Evolutionary conservation across 1,284 basidiomycete species (phyloP).

Genomic region (Leucoagaricus sp.): DNA sequence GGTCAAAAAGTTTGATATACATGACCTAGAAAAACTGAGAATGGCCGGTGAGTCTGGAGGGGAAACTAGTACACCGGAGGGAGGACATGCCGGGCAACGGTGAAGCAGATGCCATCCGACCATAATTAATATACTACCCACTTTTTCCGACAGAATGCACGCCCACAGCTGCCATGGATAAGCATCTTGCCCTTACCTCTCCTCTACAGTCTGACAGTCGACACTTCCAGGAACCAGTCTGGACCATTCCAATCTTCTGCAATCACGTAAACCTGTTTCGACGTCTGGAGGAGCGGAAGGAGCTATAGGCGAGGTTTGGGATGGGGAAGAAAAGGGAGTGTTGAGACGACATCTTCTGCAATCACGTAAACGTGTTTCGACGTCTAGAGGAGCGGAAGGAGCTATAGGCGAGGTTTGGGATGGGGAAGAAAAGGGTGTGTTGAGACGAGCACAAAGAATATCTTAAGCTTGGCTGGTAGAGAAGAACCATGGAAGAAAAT

Average conservation of each 20-base stretch:
- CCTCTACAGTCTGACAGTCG: neutral
- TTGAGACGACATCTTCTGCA: neutral
- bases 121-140: too few relatives aligned
- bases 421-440: neutral
- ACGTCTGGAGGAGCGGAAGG: neutral
- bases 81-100: too few relatives aligned
- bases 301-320: slow-evolving; percentile 2
- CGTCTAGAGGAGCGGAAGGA: neutral
- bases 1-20: too few relatives aligned
- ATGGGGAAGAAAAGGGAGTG: neutral
- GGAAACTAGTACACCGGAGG: too few relatives aligned
- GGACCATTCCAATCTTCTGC: too few relatives aligned
- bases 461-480: neutral
- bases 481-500: neutral
- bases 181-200: neutral
- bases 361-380: neutral
- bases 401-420: neutral
- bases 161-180: slow-evolving; percentile 9
- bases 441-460: neutral
- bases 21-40: slow-evolving; percentile 8
- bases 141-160: slow-evolving; percentile 6
- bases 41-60: too few relatives aligned
- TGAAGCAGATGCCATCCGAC: too few relatives aligned
- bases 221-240: neutral
- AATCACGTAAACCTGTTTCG: too few relatives aligned